Base-by-base conservation (phyloP, 2,329 filamentous ascomycete species). In the Teratosphaeria viscida region DNA sequence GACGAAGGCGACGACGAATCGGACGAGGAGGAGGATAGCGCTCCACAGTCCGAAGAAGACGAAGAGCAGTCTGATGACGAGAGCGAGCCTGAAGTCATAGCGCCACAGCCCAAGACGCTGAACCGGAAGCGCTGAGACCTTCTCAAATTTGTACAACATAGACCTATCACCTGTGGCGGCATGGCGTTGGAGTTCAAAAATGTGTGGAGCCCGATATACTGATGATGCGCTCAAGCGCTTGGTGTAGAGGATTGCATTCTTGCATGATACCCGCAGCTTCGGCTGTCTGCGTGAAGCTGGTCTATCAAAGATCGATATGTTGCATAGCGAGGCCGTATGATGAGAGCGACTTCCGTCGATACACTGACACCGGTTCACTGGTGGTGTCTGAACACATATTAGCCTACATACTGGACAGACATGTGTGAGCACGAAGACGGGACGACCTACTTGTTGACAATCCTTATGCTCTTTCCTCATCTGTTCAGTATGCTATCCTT, bases 1-100 rank as follows among this genome's bases (percentile, higher is more conserved):
- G 60, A 64, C 19, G 63, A 66, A 53, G 66, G 62, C 59, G 58
- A 66, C 58, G 59, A 67, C 14, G 62, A 49, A 26, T 58, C 63
- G 27, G 61, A 60, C 53, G 61, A 60, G 16, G 63, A 63, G 3
- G 58, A 19, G 11, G 53, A 58, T 39, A 63, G 60, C 47, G 57
- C 47, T 14, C 16, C 56, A 8, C 57, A 58, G 34, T 58, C 61
- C 27, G 61, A 61, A 19, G 57, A 57, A n/a, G 57, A 60, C 3
- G 57, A 39, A 47, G 60, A 62, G 19, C 27, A 49, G 7, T 61
- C 59, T 2, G 61, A 60, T n/a, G 59, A 60, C 19, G 61, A 61
- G 37, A 64, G 62, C 56, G 62, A 66, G 29, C 27, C 61, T 29
- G 58, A 58, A n/a, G 59, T 63, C 35, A 63, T 62, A 59, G 59